These are phyloP conservation scores for Coprinellus micaceus DNA, from an alignment of 768 basidiomycete genomes.

Conservation along the genomic window DNA sequence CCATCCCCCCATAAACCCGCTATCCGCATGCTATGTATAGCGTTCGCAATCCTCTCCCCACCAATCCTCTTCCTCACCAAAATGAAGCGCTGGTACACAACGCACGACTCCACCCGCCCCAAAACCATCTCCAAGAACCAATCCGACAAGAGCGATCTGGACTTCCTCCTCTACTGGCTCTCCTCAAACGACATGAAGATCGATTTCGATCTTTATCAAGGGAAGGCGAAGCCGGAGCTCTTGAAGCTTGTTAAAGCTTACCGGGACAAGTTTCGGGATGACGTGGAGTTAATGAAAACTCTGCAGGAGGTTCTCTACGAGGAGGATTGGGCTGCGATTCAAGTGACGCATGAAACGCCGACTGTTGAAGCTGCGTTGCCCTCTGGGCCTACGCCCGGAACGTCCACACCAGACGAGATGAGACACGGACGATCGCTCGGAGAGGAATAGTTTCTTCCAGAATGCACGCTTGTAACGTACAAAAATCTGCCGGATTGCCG, in stretches of 20 bases:
- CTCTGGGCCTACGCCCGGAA: too few species aligned
- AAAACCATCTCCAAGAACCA: slow-evolving; percentile 20
- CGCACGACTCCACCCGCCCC: slow-evolving; percentile 20
- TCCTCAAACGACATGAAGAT: slow-evolving; percentile 19
- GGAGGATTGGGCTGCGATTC: slow-evolving; percentile 18
- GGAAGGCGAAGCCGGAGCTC: slow-evolving; percentile 19
- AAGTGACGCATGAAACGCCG: neutral
- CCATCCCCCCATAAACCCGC: too few species aligned
- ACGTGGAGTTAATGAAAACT: slow-evolving; percentile 13
- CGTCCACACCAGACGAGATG: too few species aligned
- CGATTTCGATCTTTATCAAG: slow-evolving; percentile 21
- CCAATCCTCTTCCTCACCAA: slow-evolving; percentile 25
- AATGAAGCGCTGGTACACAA: slow-evolving; percentile 26
- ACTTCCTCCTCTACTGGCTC: slow-evolving; percentile 22
- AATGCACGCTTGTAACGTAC: too few species aligned
- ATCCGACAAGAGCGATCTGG: slow-evolving; percentile 20
- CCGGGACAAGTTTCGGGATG: slow-evolving; percentile 7
- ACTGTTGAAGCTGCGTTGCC: neutral
- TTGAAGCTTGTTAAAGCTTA: slow-evolving; percentile 17
- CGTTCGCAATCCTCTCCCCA: slow-evolving; percentile 20
- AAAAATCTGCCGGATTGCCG: too few species aligned
- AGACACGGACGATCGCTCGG: too few species aligned
- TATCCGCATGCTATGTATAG: too few species aligned
- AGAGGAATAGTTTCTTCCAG: too few species aligned
- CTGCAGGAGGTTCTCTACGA: slow-evolving; percentile 16